phyloP scores from a whole-genome alignment of 2,329 filamentous ascomycete genomes.

The Pseudogymnoascus sp. region DNA sequence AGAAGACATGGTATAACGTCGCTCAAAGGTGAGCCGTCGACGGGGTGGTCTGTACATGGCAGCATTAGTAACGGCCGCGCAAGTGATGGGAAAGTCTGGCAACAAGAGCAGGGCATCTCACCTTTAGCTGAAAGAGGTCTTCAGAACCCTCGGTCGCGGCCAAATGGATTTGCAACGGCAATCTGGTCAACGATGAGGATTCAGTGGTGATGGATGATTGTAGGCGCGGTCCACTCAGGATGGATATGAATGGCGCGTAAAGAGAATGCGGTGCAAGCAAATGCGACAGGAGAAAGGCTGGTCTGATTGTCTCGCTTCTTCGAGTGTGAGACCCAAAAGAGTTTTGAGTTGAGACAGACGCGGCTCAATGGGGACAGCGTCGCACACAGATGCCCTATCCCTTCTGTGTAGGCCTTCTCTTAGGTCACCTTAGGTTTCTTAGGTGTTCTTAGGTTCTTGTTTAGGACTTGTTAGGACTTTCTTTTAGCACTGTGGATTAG shows the following conservation, averaged over 20 bases:
- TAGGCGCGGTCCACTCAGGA: not conserved
- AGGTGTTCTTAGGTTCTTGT: no score
- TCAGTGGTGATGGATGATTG: not conserved
- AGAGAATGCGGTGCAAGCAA: not conserved
- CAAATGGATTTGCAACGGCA: not conserved
- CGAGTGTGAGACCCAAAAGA: not conserved
- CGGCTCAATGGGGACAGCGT: not conserved
- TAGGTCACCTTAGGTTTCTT: no score
- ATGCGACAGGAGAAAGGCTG: not conserved
- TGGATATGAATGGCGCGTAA: not conserved
- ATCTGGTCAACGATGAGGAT: not conserved
- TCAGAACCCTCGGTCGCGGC: not conserved
- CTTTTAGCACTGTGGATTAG: not conserved
- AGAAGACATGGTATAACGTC: not conserved
- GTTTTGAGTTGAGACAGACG: not conserved
- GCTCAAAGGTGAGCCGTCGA: constrained; percentile 3
- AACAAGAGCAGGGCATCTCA: not conserved
- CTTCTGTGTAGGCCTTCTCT: not conserved
- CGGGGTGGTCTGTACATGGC: not conserved
- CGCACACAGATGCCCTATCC: not conserved
- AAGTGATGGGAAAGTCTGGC: not conserved
- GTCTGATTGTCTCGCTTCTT: not conserved
- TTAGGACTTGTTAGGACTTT: no score
- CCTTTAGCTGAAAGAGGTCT: not conserved
- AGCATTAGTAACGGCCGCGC: not conserved